Base-by-base conservation (phyloP, 2,329 filamentous ascomycete species). In the Aspergillus pseudoviridinutans region DNA sequence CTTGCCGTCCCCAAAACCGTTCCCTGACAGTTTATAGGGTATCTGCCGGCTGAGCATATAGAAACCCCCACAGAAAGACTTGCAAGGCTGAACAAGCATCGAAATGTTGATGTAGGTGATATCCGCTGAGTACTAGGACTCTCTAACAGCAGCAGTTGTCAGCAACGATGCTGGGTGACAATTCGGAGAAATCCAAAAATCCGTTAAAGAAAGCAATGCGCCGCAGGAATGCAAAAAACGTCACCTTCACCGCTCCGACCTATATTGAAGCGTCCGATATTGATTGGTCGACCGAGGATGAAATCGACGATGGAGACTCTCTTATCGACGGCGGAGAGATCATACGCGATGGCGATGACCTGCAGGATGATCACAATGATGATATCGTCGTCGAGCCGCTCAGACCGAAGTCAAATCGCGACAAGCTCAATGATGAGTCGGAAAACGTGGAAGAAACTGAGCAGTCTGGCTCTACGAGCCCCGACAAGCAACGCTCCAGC, bases 1-100 rank as follows among this genome's bases (percentile, higher is more conserved):
- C 53, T 50, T 29, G n/a, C 51, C n/a, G 17, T 50, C 42, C 38
- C 38, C 51, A 85, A 83, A 87, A 74, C 57, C 79, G 66, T 8
- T 24, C 24, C 51, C 74, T 69, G 59, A 66, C 62, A 53, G 24
- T 52, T 27, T 22, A 38, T 60, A 96, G 93, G 93, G 47, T 99
- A 99, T 71, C 80, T 99, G 55, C 94, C 94, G 51, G 94, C 94
- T 51, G 94, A 99, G 74, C 94, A 99, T 72, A 99, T 99, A 64
- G 94, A 99, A 74, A 99, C 94, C 8, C 94, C 94, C 2, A 97
- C 93, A 17, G 94, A 99, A 79, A 85, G 94, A 71, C 78, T 99
- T 61, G 94, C 94, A 49, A 87, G 94, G 62, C 78, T 97, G 62
- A 99, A 99, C 76, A 99, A 99, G 77, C 94, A 99, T 76, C 86